Base-by-base conservation (phyloP, 106 monocot species). In the Iris macrosiphon region DNA sequence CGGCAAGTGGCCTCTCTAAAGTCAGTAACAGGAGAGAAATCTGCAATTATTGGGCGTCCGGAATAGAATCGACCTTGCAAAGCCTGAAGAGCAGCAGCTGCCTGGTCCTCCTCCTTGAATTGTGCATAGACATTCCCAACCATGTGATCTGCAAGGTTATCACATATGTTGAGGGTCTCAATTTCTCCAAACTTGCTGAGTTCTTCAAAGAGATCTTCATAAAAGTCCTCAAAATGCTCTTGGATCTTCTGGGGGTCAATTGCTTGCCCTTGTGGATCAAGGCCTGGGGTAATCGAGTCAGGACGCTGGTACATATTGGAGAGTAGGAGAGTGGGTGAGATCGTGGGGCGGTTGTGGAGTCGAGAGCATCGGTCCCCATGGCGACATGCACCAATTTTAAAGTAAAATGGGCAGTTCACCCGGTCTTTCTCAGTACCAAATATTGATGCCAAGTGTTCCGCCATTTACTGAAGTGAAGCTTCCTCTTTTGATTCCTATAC, bases 91-190 rank as follows among this genome's bases (percentile, higher is more conserved):
- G 85, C 72, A 9, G 85, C 79, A 0, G 75, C 85, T 3, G 85
- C 75, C 50, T 85, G 76, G 22, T 85, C 85, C 52, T 79, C 85
- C 52, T 85, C 85, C 35, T 62, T 72, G 47, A 79, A 85, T 48
- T 85, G 85, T 4, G 79, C 75, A 31, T 85, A 85, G 12, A 85
- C 85, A 58, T 85, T 85, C 28, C 85, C 85, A 21, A 85, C 75
- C 85, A 85, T 79, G 58, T 85, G 79, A 57, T 85, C 85, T 12
- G 85, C 79, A 56, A 85, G 85, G 55, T 85, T 85, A 27, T 85
- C 85, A 31, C 85, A 79, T 3, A 85, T 72, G 50, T 85, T 85
- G 43, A 85, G 79, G 24, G 64, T 76, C 52, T 85, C 85, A 43
- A 85, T 55, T 57, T 85, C 79, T 4, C 85, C 85, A 72, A 69